Evolutionary conservation across 768 basidiomycete species (phyloP).

Genomic region (Boletus speciosus): DNA sequence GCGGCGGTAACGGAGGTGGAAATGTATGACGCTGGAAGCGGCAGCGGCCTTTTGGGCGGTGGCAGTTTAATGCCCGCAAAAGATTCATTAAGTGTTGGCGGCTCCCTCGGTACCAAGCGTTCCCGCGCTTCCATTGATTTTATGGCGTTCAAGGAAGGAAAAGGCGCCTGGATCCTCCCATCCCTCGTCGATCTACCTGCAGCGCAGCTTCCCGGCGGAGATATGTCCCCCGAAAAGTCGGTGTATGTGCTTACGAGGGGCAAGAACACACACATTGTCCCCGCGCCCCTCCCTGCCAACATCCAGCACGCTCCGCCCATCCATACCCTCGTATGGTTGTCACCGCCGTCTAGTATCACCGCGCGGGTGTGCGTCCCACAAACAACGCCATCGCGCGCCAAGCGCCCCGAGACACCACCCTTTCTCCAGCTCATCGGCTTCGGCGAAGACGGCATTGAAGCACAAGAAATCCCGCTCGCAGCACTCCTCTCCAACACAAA

Average conservation of each 20-base stretch:
- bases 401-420: conserved; percentile 22
- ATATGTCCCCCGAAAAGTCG: conserved; percentile 30
- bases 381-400: conserved; percentile 10
- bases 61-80: conserved; percentile 22
- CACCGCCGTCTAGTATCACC: conserved; percentile 50
- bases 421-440: conserved; percentile 70
- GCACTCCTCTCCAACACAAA: conserved; percentile 34
- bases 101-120: conserved; percentile 29
- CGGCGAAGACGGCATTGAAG: conserved; percentile 68
- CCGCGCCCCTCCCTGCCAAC: conserved; percentile 61
- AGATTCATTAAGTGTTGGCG: conserved; percentile 24
- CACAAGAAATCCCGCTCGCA: conserved; percentile 60
- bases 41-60: conserved; percentile 4
- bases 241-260: conserved; percentile 70
- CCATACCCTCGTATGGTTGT: conserved; percentile 54
- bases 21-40: conserved; percentile 40
- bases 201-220: conserved; percentile 15
- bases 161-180: conserved; percentile 27
- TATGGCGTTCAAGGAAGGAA: conserved; percentile 37
- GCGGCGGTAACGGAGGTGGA: conserved; percentile 79
- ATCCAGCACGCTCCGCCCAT: conserved; percentile 49
- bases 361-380: conserved; percentile 45
- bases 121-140: conserved; percentile 45
- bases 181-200: conserved; percentile 25
- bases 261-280: conserved; percentile 62